Evolutionary conservation across 352 stramenopile genomes (phyloP), one percentile per base, ranked within the genome.

Genomic region (Aphanomyces stellatus): DNA sequence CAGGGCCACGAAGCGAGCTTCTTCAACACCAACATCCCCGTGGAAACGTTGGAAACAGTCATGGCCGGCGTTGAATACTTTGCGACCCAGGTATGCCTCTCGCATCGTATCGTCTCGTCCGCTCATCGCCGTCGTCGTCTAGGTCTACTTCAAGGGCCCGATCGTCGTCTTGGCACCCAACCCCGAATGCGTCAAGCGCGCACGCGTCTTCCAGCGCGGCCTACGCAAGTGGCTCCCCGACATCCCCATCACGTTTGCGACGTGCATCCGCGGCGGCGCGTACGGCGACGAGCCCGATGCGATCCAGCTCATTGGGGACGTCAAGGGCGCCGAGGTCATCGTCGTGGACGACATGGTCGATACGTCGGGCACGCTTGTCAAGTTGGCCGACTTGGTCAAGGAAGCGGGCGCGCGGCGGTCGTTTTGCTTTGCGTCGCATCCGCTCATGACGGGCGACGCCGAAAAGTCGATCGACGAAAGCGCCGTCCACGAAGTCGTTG

Each of bases 301-400:
- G n/a, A 78, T 83, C 1, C 83, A 95, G 57, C 90, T 97, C 55
- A 82, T 97, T 19, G 89, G 89, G 19, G 86, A 97, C 43, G 81
- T 97, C 22, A 80, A 90, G 30, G 89, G 87, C 27, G 81, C 82
- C 30, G 88, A 97, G 65, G 87, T 96, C 41, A 93, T 97, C 69
- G 83, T 97, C 40, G 88, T 97, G 28, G 91, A 97, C 71, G 90
- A 97, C 72, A 77, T 97, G 57, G 82, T 97, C 42, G 89, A 97
- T 73, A 96, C 83, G 64, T 88, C 75, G 46, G 76, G 80, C 62
- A 95, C 87, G 31, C 74, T 97, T 17, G 75, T 75, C 49, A 90
- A 91, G 66, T 76, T 93, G n/a, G 88, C 82, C 24, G 82, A 88
- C 65, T 74, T 95, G 51, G 75, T 90, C 19, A 83, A 91, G 55